These are phyloP conservation scores for Chaetomium tenue DNA, from an alignment of 495 filamentous ascomycete genomes.

Conservation along the genomic window DNA sequence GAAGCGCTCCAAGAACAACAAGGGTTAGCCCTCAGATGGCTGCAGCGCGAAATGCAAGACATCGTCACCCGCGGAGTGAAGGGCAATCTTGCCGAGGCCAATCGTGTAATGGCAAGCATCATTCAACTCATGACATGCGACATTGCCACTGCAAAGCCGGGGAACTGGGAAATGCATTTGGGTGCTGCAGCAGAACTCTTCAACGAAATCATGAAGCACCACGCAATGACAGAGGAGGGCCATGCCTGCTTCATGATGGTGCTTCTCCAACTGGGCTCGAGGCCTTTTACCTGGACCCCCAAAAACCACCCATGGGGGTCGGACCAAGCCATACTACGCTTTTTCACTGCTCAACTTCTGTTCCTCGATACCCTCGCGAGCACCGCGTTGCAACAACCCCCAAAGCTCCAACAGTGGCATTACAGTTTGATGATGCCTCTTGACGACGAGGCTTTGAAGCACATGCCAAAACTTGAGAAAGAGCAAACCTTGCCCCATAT, in stretches of 20 bases:
- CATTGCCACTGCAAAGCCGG: conserved; percentile 42
- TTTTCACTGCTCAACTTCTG: conserved; percentile 51
- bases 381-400: conserved; percentile 43
- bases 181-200: conserved; percentile 51
- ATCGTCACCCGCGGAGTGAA: conserved; percentile 38
- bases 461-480: conserved; percentile 22
- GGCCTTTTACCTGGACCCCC: conserved; percentile 24
- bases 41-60: conserved; percentile 44
- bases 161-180: conserved; percentile 52
- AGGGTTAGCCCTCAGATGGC: conserved; percentile 42
- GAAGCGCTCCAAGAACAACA: conserved; percentile 42
- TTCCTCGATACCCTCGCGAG: conserved; percentile 52
- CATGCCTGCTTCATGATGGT: conserved; percentile 34
- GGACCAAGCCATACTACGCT: conserved; percentile 53
- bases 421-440: conserved; percentile 32
- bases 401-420: conserved; percentile 45
- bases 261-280: conserved; percentile 35
- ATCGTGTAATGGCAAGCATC: conserved; percentile 52
- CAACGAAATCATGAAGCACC: conserved; percentile 41
- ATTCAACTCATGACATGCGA: conserved; percentile 55
- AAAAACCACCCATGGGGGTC: conserved; percentile 40
- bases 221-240: conserved; percentile 19
- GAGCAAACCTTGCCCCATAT: conserved; percentile 33
- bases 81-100: conserved; percentile 32
- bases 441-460: conserved; percentile 21